A percentile compares a stretch with the other conserved stretches of the same genome.
These are phyloP conservation scores for Bruguiera parviflora DNA, from an alignment of 345 rosid genomes.

Conservation along the genomic window DNA sequence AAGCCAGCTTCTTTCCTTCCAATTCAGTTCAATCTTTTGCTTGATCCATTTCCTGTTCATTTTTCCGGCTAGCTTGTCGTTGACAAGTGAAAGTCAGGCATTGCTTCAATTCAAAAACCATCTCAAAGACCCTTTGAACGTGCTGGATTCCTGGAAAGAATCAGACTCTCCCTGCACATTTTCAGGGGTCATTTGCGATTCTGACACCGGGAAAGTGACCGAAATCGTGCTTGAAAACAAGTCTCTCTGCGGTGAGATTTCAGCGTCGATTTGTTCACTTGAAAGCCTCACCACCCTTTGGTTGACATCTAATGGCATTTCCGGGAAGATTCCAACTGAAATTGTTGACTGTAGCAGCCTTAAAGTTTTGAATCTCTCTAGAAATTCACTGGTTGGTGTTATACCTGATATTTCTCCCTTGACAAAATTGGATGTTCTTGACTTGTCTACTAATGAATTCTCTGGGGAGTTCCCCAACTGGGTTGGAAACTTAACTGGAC, in stretches of 20 bases:
- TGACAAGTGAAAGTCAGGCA: constrained; percentile 46
- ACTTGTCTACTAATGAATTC: constrained; percentile 46
- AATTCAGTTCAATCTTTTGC: constrained; percentile 10
- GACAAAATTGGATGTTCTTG: constrained; percentile 47
- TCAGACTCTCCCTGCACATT: constrained; percentile 56
- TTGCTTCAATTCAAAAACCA: constrained; percentile 59
- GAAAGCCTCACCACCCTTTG: constrained; percentile 39
- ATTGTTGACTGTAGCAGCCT: constrained; percentile 48
- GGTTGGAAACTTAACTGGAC: constrained; percentile 55
- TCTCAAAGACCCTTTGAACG: constrained; percentile 54
- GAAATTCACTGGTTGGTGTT: constrained; percentile 46
- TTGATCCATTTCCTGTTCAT: constrained; percentile 14
- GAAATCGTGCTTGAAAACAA: constrained; percentile 45
- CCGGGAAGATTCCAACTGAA: constrained; percentile 56
- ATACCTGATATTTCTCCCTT: constrained; percentile 64
- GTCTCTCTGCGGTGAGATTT: constrained; percentile 63
- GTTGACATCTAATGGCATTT: constrained; percentile 45
- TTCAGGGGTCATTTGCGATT: constrained; percentile 60
- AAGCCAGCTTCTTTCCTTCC: constrained; percentile 11
- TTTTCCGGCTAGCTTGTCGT: constrained; percentile 41
- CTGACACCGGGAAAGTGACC: constrained; percentile 40
- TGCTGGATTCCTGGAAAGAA: constrained; percentile 64
- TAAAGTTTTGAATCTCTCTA: constrained; percentile 51
- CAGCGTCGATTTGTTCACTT: constrained; percentile 54
- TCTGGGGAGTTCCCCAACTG: constrained; percentile 61